Percentiles rank a stretch among this genome's conserved stretches.
These are phyloP conservation scores for Aphanocladium album DNA, from an alignment of 2,329 filamentous ascomycete genomes.

Conservation along the genomic window DNA sequence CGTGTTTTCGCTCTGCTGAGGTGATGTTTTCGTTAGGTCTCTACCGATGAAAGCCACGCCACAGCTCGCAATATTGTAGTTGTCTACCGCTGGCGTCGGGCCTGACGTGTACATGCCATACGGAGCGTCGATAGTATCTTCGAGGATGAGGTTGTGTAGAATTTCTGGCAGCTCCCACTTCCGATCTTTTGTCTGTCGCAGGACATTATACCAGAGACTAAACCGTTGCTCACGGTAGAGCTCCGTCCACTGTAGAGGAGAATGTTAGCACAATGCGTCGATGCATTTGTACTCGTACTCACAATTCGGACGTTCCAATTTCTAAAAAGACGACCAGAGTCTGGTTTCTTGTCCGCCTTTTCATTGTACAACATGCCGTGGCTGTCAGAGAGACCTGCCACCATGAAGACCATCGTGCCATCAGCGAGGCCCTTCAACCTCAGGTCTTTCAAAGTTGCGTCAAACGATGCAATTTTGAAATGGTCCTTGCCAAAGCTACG, in stretches of 20 bases:
- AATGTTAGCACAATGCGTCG: neutral
- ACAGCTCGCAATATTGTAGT: slow-evolving; percentile 29
- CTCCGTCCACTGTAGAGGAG: slow-evolving; percentile 22
- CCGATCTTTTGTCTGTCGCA: slow-evolving; percentile 21
- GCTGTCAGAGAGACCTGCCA: slow-evolving; percentile 27
- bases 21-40: slow-evolving; percentile 14
- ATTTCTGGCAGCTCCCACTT: slow-evolving; percentile 26
- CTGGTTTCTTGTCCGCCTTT: slow-evolving; percentile 19
- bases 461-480: slow-evolving; percentile 24
- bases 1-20: slow-evolving; percentile 14
- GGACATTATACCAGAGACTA: slow-evolving; percentile 34
- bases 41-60: slow-evolving; percentile 32
- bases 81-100: slow-evolving; percentile 16
- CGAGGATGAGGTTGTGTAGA: slow-evolving; percentile 29
- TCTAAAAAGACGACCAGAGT: slow-evolving; percentile 31
- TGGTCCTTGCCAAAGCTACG: slow-evolving; percentile 16
- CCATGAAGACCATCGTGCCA: slow-evolving; percentile 31
- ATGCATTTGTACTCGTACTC: slow-evolving; percentile 16
- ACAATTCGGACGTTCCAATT: slow-evolving; percentile 28
- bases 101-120: slow-evolving; percentile 21
- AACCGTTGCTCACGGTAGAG: slow-evolving; percentile 27
- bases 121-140: slow-evolving; percentile 29
- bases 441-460: slow-evolving; percentile 27
- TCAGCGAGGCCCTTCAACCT: slow-evolving; percentile 30
- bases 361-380: slow-evolving; percentile 31